Evolutionary conservation across 345 rosid species (phyloP), one percentile per base, ranked within the genome.

Genomic region (Clausena lansium): DNA sequence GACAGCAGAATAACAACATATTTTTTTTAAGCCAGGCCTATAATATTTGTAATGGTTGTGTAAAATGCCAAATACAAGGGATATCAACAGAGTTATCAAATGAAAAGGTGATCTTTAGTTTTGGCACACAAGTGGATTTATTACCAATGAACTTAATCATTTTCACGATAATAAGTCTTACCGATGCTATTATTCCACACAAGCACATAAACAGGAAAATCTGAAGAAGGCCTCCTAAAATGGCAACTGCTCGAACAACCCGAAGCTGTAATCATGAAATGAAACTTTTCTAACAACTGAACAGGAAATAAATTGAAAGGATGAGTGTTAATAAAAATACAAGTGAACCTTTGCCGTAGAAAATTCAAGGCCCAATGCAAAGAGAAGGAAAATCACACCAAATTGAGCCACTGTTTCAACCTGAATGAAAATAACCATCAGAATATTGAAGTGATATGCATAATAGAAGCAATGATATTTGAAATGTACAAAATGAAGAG

Each of bases 381-480:
- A 89, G 55, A 89, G 89, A 77, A 89, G 89, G 78, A 89, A 87
- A 78, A 89, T 86, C 24, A 89, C 92, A 68, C 92, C 92, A 79
- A 89, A 89, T 75, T 89, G 92, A 64, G 92, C 92, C 73, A 89
- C 92, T 19, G 92, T 89, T 82, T 89, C 92, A 74, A 89, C 90
- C 92, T 89, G 68, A 60, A 72, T 25, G 38, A 61, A 74, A 60
- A 76, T 33, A 68, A 38, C 68, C 65, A 38, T 71, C 64, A 76
- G 55, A 47, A 62, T 68, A 72, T 24, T 61, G 15, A 47, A 57
- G 39, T 57, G 39, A 58, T 67, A 57, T 1, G 27, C 22, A 20
- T 54, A n/a, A 54, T 35, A 32, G 54, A 15, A 22, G 24, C 52
- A 30, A 27, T 52, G 32, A 24, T 20, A 24, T 76, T 74, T 27